Percentiles rank a stretch among this genome's conserved stretches.
These are phyloP conservation scores for Aquanectria penicillioides DNA, from an alignment of 2,329 filamentous ascomycete species.

Conservation along the genomic window DNA sequence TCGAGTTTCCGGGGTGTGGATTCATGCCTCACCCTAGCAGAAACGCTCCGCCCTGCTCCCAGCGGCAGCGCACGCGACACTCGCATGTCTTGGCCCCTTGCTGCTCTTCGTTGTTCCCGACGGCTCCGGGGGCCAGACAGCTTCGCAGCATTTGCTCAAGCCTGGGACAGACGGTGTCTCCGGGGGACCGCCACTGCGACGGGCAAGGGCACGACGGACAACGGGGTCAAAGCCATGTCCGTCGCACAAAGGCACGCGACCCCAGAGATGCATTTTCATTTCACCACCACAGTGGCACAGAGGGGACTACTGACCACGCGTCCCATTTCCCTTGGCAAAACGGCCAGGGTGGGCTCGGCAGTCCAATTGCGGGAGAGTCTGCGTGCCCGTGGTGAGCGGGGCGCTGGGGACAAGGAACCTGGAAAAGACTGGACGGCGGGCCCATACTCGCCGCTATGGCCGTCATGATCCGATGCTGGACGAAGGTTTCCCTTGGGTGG, in stretches of 20 bases:
- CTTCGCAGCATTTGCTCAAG: too few species aligned
- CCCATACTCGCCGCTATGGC: conserved; percentile 12
- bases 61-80: too few species aligned
- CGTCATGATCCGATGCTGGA: conserved; percentile 30
- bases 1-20: too few species aligned
- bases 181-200: too few species aligned
- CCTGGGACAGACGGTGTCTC: too few species aligned
- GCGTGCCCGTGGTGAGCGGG: conserved; percentile 19
- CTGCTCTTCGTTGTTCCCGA: too few species aligned
- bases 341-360: conserved; percentile 28
- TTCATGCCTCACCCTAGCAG: too few species aligned
- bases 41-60: too few species aligned
- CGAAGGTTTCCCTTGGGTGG: background rate
- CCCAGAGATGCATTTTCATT: conserved; percentile 19
- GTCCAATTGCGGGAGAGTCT: conserved; percentile 29
- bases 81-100: too few species aligned
- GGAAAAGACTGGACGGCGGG: conserved; percentile 9
- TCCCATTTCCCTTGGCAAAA: background rate
- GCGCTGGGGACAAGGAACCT: conserved; percentile 9
- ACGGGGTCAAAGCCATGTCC: conserved; percentile 14
- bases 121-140: too few species aligned
- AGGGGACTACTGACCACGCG: conserved; percentile 6
- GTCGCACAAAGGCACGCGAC: conserved; percentile 19
- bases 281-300: background rate
- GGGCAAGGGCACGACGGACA: too few species aligned